Base-by-base conservation (phyloP, 441 rosid genomes). In the Eruca vesicaria region DNA sequence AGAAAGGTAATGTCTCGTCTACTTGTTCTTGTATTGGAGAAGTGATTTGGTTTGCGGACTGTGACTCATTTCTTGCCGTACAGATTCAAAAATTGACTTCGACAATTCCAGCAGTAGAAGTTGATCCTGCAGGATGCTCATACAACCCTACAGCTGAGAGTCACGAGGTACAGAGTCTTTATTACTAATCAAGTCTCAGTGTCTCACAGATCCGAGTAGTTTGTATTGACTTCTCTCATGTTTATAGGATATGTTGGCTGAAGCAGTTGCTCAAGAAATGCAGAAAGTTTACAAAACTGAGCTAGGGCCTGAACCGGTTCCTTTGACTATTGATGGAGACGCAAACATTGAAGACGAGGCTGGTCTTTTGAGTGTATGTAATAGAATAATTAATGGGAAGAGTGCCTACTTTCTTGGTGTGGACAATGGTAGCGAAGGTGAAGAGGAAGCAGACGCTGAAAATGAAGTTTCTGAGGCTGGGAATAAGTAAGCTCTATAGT, bases 191-290 rank as follows among this genome's bases (percentile, higher is more conserved):
- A 23, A 36, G 2, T 16, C 14, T 14, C 10, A 58, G 19, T 32
- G 2, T 16, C 14, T 14, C 10, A 58, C 9, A 2, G 10, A 19
- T 48, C 3, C 0, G 4, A 14, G 6, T 41, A 6, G 18, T 32
- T 23, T 45, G n/a, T 9, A 63, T 32, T 63, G 29, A 62, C 43
- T 45, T 3, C 2, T 1, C 4, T 2, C 45, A 57, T 57, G 15
- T 29, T 62, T 36, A 57, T 65, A 92, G 96, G 97, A 94, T 83
- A 79, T 90, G 9, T 79, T 92, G 83, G 97, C 98, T 45, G 81
- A 84, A 87, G 96, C 96, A 7, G 97, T 90, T 75, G 99, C 98
- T 19, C 92, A 84, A 72, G 98, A 94, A 84, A 86, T 92, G 98
- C 90, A 87, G 77, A 92, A 89, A 86, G 83, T 82, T 68, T 90